Evolutionary conservation across 2,329 filamentous ascomycete genomes (phyloP), one percentile per base, ranked within the genome.

Genomic region (Neospermospora avenae): DNA sequence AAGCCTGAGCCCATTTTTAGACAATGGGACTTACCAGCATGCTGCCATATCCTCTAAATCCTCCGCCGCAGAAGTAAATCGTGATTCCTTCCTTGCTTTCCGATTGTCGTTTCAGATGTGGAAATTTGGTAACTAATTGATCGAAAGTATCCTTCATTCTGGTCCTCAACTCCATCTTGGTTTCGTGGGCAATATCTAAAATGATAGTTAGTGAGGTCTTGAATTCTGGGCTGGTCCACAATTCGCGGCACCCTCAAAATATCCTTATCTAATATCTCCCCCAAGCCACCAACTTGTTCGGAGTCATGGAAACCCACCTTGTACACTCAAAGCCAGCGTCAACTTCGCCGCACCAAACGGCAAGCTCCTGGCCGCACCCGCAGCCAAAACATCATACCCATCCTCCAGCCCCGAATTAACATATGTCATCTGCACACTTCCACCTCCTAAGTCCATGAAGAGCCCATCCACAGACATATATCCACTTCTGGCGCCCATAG

Each of bases 31-130:
- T 22, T 20, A 24, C 49, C 11, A 25, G 22, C 70, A 96, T 86
- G 74, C 91, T 96, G 6, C 92, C 93, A 80, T 96, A 96, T 16
- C 93, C 93, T 37, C 93, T 81, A 71, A 96, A 96, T 0, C 93
- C 93, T 24, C 93, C 93, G 45, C 93, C 93, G 63, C 90, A 96
- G 59, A 97, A 85, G 72, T 93, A 96, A 8, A 96, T 78, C 35
- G 88, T 84, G 59, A 92, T 79, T 4, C 82, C 82, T 1, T 77
- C 78, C 10, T 63, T 46, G 7, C 62, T 62, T 22, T 63, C 58
- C 25, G 65, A 62, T 5, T 86, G 73, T 16, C 79, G 75, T 13
- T 75, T 70, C 0, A 93, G 84, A 1, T 69, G 68, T 3, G 81
- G 76, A 62, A 84, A 86, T 41, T 69, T 73, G 44, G 69, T 67